Conservation (phyloP, 2,329 filamentous ascomycete genomes). For the Cytospora schulzeri region DNA sequence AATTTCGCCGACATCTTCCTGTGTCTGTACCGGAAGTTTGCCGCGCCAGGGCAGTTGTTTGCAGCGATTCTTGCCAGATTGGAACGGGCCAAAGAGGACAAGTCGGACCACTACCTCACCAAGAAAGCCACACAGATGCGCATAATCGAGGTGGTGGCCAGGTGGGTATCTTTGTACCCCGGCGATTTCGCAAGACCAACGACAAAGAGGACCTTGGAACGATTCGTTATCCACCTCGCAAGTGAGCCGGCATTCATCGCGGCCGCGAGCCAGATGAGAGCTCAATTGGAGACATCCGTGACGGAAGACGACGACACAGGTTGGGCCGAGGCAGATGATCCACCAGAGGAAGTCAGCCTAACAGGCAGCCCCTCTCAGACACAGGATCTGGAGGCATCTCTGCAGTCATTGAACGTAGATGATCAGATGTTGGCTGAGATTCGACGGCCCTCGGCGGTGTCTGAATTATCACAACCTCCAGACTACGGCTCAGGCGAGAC, state of each 20-base stretch:
- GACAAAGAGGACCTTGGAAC: constrained; percentile 71
- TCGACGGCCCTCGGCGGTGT: constrained; percentile 49
- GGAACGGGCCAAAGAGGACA: constrained; percentile 69
- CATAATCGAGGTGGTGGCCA: constrained; percentile 79
- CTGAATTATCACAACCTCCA: constrained; percentile 44
- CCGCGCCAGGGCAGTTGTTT: constrained; percentile 77
- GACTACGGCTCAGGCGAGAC: constrained; percentile 42
- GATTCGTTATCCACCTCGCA: constrained; percentile 75
- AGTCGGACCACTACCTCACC: constrained; percentile 68
- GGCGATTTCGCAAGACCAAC: constrained; percentile 85
- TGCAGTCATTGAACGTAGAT: constrained; percentile 53
- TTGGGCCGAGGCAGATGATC: constrained; percentile 81
- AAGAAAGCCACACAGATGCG: constrained; percentile 81
- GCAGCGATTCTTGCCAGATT: constrained; percentile 76
- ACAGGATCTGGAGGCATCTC: constrained; percentile 39
- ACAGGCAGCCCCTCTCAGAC: constrained; percentile 37
- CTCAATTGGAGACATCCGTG: constrained; percentile 71
- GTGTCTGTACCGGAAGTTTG: constrained; percentile 92
- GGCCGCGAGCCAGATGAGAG: constrained; percentile 81
- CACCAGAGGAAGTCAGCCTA: constrained; percentile 49
- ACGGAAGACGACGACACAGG: constrained; percentile 87
- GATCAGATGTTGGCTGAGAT: constrained; percentile 41
- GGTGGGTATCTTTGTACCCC: constrained; percentile 88
- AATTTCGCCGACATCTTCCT: constrained; percentile 90
- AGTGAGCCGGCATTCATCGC: constrained; percentile 80